Percentiles rank a stretch among this genome's conserved stretches.
Evolutionary conservation across 148 eudicot species (phyloP).

Genomic region (Persicaria tinctoria): DNA sequence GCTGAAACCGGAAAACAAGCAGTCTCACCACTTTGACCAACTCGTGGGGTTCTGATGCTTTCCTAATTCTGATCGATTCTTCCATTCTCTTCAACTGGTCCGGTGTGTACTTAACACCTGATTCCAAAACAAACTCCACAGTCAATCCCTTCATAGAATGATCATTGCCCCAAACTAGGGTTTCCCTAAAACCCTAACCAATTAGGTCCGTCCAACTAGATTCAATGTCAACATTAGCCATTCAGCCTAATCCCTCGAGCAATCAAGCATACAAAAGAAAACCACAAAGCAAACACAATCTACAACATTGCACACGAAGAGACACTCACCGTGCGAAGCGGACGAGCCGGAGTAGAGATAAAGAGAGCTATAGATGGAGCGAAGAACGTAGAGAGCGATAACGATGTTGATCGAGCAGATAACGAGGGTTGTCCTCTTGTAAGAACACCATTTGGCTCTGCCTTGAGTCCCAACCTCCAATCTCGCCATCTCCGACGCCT

Average conservation of each 20-base stretch:
- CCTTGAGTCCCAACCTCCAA: slow-evolving; percentile 38
- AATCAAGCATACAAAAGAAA: neutral
- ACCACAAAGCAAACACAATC: neutral
- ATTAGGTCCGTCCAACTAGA: neutral
- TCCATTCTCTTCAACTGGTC: slow-evolving; percentile 73
- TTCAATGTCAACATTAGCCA: neutral
- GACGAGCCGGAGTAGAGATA: slow-evolving; percentile 41
- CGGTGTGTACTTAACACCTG: slow-evolving; percentile 59
- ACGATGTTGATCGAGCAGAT: slow-evolving; percentile 72
- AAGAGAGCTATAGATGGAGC: slow-evolving; percentile 53
- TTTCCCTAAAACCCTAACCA: neutral
- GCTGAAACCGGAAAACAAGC: neutral
- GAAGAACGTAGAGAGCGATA: slow-evolving; percentile 67
- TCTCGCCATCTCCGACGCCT: slow-evolving; percentile 45
- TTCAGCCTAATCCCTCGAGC: neutral
- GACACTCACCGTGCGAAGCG: slow-evolving; percentile 31
- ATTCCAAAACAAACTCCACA: neutral
- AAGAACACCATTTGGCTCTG: slow-evolving; percentile 59
- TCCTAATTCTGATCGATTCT: slow-evolving; percentile 68
- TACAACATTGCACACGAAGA: neutral
- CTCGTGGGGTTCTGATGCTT: slow-evolving; percentile 55
- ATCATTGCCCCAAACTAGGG: neutral
- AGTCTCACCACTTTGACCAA: slow-evolving; percentile 65
- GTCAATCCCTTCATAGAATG: neutral
- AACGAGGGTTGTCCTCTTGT: slow-evolving; percentile 57